Percentiles rank a stretch among this genome's conserved stretches.
Conservation (phyloP, 345 rosid genomes). For the sweet orange (Citrus sinensis) region DNA sequence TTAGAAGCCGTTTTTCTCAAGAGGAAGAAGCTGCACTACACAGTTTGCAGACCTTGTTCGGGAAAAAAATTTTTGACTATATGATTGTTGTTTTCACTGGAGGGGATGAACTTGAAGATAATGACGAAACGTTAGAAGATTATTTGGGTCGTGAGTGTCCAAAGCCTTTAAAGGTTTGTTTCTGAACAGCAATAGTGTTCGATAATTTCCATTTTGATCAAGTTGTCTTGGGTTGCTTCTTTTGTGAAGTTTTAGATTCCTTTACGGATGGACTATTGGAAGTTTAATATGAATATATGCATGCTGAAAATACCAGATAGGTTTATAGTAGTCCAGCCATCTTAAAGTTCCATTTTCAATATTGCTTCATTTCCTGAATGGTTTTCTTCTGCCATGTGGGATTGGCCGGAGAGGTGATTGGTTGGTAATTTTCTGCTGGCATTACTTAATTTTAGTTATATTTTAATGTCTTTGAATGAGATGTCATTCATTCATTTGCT, state of each 20-base stretch:
- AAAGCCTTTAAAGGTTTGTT: slow-evolving; percentile 60
- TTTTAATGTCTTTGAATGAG: background rate
- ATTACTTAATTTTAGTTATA: background rate
- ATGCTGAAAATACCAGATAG: background rate
- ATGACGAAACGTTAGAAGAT: slow-evolving; percentile 73
- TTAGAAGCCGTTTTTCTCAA: slow-evolving; percentile 55
- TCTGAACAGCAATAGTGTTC: slow-evolving; percentile 8
- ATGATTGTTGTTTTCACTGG: slow-evolving; percentile 90
- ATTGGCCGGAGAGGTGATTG: background rate
- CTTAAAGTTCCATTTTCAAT: background rate
- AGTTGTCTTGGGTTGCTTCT: background rate
- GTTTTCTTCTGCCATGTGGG: background rate
- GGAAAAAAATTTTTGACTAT: slow-evolving; percentile 65
- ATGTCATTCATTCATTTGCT: too few relatives aligned
- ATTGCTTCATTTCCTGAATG: background rate
- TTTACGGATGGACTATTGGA: background rate
- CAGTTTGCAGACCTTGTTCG: slow-evolving; percentile 70
- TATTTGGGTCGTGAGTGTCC: slow-evolving; percentile 70
- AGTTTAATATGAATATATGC: background rate
- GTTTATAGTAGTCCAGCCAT: background rate
- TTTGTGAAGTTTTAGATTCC: background rate
- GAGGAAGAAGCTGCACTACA: slow-evolving; percentile 74
- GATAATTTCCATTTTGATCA: background rate
- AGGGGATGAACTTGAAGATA: slow-evolving; percentile 86
- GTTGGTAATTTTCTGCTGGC: background rate